Base-by-base conservation (phyloP, 176 grass and related monocot species). In the Pontederia crassipes region DNA sequence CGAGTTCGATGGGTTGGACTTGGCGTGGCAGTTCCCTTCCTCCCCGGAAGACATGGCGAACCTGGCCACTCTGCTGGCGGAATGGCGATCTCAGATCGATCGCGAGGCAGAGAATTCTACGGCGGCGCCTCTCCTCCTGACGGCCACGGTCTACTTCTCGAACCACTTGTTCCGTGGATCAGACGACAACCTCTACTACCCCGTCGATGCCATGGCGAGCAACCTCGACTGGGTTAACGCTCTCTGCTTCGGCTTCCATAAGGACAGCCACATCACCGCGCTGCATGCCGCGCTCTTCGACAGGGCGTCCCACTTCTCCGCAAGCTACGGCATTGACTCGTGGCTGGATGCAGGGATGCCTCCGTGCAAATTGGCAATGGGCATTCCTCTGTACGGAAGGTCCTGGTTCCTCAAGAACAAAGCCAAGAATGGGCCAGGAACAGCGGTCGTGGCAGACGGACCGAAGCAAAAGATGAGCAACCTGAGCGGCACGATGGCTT, bases 341-440 rank as follows among this genome's bases (percentile, higher is more conserved):
- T 96, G 87, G 92, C 56, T 87, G 14, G 92, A 90, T 74, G 83
- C 87, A 0, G 87, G 92, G 26, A 57, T 90, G 12, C 81, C 87
- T 40, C 72, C 92, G 17, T 64, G 70, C 47, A 96, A 90, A 62
- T 58, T 90, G 17, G 83, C 88, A 9, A 80, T 96, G 78, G 83
- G 92, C 27, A 28, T 96, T 9, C 92, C 92, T 27, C 62, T 88
- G 10, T 85, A 82, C 69, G 92, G 76, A 59, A 71, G 75, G 28
- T 88, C 86, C 1, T 85, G 85, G 83, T 68, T 90, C 73, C 82
- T 96, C 2, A 85, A 70, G 62, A 90, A 96, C 76, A 90, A 87
- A 85, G 58, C 51, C 10, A 85, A 83, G 78, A 64, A 28, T 61
- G 63, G 69, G 58, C 58, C 82, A 52, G 87, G 92, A 24, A 83